Base-by-base conservation (phyloP, 768 basidiomycete species). In the Boletus rubropictus region DNA sequence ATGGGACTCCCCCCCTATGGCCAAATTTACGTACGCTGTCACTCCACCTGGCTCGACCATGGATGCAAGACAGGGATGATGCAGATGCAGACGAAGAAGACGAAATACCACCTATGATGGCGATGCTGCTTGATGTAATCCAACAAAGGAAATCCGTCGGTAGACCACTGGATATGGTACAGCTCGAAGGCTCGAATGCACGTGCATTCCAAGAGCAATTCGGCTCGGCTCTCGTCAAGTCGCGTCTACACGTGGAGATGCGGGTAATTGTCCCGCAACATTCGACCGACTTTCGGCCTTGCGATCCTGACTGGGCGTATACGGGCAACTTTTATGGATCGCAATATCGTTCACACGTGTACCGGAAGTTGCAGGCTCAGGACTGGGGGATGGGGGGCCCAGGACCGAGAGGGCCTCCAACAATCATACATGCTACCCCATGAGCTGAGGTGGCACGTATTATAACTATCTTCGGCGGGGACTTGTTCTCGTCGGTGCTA, bases 51-150 rank as follows among this genome's bases (percentile, higher is more conserved):
- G 44, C 55, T 24, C 51, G 54, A 41, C 53, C 61, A 24, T 67
- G 65, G 65, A 55, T 53, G 41, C 58, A 53, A 39, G 63, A 61
- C 22, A 61, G 61, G 51, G 64, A 65, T 29, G 65, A 67, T 40
- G 29, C 37, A 21, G 64, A 65, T 15, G 53, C 39, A n/a, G 64
- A 67, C 40, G 63, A 67, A 28, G 64, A 59, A 51, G 65, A 63
- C 51, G 64, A 67, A 42, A 51, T 64, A 17, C 53, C 58, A 0
- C 64, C 65, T 15, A 39, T 51, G 46, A 61, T 67, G 53, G 63
- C 55, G 27, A 56, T 65, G 53, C 48, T 65, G 14, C 57, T 65
- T 22, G 65, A 67, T 41, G 61, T 65, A 10, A 49, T 65, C 39
- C 63, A 61, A 27, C 63, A 67, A 46, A 54, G 64, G 50, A 61